Evolutionary conservation across 805 yeast species (phyloP).

Genomic region (Lachancea fermentati): DNA sequence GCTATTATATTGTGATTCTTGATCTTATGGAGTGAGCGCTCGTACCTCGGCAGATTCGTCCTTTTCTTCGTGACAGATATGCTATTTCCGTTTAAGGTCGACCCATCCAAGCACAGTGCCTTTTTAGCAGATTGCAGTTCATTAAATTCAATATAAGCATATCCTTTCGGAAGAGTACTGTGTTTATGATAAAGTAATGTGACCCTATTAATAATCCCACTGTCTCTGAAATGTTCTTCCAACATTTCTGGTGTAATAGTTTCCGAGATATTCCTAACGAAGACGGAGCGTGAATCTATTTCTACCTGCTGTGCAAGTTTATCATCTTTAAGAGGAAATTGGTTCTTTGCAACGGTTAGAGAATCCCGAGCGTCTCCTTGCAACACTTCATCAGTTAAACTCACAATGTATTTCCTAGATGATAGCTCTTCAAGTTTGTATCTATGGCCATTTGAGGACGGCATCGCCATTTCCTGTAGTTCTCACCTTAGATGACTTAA

Average conservation of each 20-base stretch:
- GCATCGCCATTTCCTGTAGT: too few relatives aligned
- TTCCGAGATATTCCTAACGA: constrained; percentile 47
- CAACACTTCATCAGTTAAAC: too few relatives aligned
- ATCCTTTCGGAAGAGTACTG: constrained; percentile 49
- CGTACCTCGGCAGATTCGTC: constrained; percentile 48
- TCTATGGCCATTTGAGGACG: background rate
- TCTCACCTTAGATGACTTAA: too few relatives aligned
- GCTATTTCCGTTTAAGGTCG: constrained; percentile 41
- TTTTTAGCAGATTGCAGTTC: constrained; percentile 36
- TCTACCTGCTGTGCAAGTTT: constrained; percentile 33
- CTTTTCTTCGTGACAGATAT: constrained; percentile 46
- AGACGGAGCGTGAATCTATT: constrained; percentile 48
- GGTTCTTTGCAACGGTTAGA: too few relatives aligned
- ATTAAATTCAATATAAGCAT: constrained; percentile 59
- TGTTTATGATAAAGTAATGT: constrained; percentile 41
- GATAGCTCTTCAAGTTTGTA: too few relatives aligned
- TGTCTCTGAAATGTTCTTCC: constrained; percentile 40
- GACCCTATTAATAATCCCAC: constrained; percentile 46
- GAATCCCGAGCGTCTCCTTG: too few relatives aligned
- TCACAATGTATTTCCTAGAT: too few relatives aligned
- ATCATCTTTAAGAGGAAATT: background rate
- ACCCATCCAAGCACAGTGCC: constrained; percentile 43
- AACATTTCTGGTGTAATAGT: constrained; percentile 46
- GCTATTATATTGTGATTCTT: too few relatives aligned
- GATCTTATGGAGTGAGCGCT: background rate